phyloP scores from a whole-genome alignment of 2,329 filamentous ascomycete genomes.

The Byssoonygena ceratinophila region DNA sequence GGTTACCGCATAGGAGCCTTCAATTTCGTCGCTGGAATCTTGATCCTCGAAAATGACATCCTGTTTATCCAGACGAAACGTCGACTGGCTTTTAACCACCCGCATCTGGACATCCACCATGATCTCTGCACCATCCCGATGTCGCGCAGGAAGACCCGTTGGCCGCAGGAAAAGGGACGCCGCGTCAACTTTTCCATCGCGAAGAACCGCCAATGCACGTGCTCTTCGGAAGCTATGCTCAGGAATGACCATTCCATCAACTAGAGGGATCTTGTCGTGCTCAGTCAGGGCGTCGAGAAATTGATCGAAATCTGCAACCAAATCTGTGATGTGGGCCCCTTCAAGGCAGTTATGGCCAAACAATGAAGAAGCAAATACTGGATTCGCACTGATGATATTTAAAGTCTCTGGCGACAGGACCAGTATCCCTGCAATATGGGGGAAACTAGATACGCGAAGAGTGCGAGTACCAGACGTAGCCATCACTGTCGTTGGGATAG shows the following conservation, averaged over 20 bases:
- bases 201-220: conserved; percentile 68
- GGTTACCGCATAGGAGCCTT: conserved; percentile 42
- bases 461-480: conserved; percentile 58
- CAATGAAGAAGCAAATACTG: conserved; percentile 81
- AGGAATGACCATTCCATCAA: conserved; percentile 92
- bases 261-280: conserved; percentile 70
- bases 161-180: conserved; percentile 70
- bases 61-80: conserved; percentile 41
- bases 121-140: conserved; percentile 82
- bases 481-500: conserved; percentile 74
- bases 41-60: conserved; percentile 48
- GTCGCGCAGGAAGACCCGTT: conserved; percentile 70
- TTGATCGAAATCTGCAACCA: conserved; percentile 80
- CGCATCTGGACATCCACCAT: conserved; percentile 95
- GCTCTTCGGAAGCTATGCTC: conserved; percentile 93
- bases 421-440: conserved; percentile 93
- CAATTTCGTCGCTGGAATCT: conserved; percentile 37
- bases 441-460: conserved; percentile 82
- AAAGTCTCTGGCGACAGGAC: conserved; percentile 72
- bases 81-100: conserved; percentile 79
- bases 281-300: conserved; percentile 71
- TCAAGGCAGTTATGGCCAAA: conserved; percentile 83
- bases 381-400: conserved; percentile 82
- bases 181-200: conserved; percentile 70
- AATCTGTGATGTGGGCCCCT: conserved; percentile 63